Percentiles rank a stretch among this genome's conserved stretches.
Conservation (phyloP, 2,329 filamentous ascomycete genomes). For the Rhexocercosporidium sp. region DNA sequence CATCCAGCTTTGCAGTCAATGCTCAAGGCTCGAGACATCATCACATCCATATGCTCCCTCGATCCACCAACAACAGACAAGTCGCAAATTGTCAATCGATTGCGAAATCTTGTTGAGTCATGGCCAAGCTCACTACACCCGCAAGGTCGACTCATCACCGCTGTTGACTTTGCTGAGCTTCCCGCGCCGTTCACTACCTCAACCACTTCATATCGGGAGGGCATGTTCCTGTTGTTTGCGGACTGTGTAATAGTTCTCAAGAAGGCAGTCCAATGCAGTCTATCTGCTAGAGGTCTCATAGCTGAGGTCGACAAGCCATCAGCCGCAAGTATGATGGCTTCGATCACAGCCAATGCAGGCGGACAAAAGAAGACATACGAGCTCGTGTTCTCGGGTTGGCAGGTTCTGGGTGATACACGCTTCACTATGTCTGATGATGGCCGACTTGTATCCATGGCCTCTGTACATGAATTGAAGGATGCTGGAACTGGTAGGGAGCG, state of each 20-base stretch:
- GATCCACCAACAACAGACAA: slow-evolving; percentile 76
- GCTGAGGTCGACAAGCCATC: slow-evolving; percentile 86
- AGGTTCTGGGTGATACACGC: slow-evolving; percentile 70
- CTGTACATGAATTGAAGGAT: slow-evolving; percentile 64
- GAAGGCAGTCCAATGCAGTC: slow-evolving; percentile 66
- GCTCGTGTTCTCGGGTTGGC: slow-evolving; percentile 76
- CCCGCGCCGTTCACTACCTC: slow-evolving; percentile 65
- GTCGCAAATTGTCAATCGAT: slow-evolving; percentile 72
- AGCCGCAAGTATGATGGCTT: slow-evolving; percentile 64
- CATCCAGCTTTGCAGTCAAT: slow-evolving; percentile 85
- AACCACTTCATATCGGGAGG: slow-evolving; percentile 51
- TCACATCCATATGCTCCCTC: slow-evolving; percentile 95
- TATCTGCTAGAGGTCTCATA: slow-evolving; percentile 77
- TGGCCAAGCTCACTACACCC: slow-evolving; percentile 78
- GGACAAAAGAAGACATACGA: slow-evolving; percentile 67
- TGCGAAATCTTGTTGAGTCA: slow-evolving; percentile 76
- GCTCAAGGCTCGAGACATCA: slow-evolving; percentile 88
- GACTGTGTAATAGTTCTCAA: slow-evolving; percentile 80
- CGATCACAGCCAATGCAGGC: slow-evolving; percentile 66
- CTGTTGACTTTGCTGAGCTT: slow-evolving; percentile 80
- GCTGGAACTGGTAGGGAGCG: slow-evolving; percentile 54
- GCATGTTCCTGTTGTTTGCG: slow-evolving; percentile 83
- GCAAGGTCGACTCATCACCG: slow-evolving; percentile 78
- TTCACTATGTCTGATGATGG: slow-evolving; percentile 74
- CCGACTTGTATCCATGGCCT: slow-evolving; percentile 70